Percentiles rank a stretch among this genome's conserved stretches.
Conservation (phyloP, 1,139 yeast species). For the Diutina pseudorugosa region DNA sequence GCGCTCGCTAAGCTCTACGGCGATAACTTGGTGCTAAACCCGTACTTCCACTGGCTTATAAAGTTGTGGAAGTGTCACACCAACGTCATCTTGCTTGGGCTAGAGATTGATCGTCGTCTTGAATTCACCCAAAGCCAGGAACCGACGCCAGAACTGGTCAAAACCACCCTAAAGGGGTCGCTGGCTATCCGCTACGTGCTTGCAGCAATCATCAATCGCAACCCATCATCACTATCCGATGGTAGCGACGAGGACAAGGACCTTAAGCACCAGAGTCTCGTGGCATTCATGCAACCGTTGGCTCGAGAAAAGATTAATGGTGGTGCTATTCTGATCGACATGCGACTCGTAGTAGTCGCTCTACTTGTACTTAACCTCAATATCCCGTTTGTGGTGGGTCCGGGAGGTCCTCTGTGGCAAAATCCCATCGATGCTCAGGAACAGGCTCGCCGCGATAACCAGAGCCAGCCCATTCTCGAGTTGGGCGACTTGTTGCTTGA, state of each 20-base stretch:
- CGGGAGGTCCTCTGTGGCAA: slow-evolving; percentile 1
- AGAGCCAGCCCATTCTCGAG: slow-evolving; percentile 15
- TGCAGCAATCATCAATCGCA: slow-evolving; percentile 43
- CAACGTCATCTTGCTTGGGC: slow-evolving; percentile 39
- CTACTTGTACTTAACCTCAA: slow-evolving; percentile 18
- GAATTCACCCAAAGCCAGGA: slow-evolving; percentile 21
- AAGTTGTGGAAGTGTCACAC: slow-evolving; percentile 58
- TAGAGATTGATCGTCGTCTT: slow-evolving; percentile 50
- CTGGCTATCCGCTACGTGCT: slow-evolving; percentile 49
- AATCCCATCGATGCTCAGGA: neutral
- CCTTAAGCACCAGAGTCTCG: slow-evolving; percentile 39
- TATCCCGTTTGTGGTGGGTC: slow-evolving; percentile 12
- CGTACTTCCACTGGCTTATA: slow-evolving; percentile 44
- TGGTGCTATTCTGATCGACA: slow-evolving; percentile 41
- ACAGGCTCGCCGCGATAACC: neutral
- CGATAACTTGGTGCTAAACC: slow-evolving; percentile 38
- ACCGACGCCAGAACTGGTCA: slow-evolving; percentile 35
- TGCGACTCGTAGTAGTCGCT: slow-evolving; percentile 26
- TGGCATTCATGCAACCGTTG: slow-evolving; percentile 49
- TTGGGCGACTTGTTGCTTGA: slow-evolving; percentile 43
- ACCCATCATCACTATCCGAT: slow-evolving; percentile 6
- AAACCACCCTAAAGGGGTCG: slow-evolving; percentile 47
- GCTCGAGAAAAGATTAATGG: slow-evolving; percentile 48
- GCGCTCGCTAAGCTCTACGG: slow-evolving; percentile 5
- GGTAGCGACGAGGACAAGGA: slow-evolving; percentile 32